phyloP scores from a whole-genome alignment of 352 stramenopile species.

The Aphanomyces euteiches region DNA sequence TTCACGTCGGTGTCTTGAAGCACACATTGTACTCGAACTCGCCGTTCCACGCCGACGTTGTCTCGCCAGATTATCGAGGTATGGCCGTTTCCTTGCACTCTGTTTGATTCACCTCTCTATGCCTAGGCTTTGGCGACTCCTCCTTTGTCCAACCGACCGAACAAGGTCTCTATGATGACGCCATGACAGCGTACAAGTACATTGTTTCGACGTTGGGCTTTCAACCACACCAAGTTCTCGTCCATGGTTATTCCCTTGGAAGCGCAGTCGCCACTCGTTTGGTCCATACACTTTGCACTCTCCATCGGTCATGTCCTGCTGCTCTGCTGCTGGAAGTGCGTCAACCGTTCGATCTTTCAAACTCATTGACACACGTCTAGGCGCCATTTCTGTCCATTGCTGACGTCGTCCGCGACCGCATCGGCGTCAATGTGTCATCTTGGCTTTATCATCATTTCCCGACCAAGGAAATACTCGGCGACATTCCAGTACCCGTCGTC shows the following conservation, averaged over 20 bases:
- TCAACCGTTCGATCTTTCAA: neutral
- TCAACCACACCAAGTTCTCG: neutral
- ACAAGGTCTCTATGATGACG: constrained; percentile 23
- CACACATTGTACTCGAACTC: neutral
- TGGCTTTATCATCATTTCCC: constrained; percentile 16
- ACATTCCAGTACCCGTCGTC: constrained; percentile 14
- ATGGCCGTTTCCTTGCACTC: neutral
- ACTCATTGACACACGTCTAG: neutral
- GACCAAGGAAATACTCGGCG: constrained; percentile 17
- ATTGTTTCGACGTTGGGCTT: neutral
- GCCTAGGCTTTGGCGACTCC: constrained; percentile 28
- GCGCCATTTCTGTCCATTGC: constrained; percentile 20
- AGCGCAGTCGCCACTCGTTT: constrained; percentile 23
- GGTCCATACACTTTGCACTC: constrained; percentile 17
- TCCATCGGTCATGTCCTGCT: neutral
- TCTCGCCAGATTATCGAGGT: constrained; percentile 23
- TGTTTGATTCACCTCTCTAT: neutral
- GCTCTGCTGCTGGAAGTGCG: constrained; percentile 17
- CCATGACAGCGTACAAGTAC: constrained; percentile 3
- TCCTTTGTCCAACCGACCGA: constrained; percentile 19
- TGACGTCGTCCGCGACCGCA: constrained; percentile 1
- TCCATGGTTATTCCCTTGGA: constrained; percentile 26
- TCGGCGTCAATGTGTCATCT: constrained; percentile 1
- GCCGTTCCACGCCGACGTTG: constrained; percentile 6
- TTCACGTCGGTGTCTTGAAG: neutral